Base-by-base conservation (phyloP, 2,329 filamentous ascomycete genomes). In the Fusarium liriodendri region DNA sequence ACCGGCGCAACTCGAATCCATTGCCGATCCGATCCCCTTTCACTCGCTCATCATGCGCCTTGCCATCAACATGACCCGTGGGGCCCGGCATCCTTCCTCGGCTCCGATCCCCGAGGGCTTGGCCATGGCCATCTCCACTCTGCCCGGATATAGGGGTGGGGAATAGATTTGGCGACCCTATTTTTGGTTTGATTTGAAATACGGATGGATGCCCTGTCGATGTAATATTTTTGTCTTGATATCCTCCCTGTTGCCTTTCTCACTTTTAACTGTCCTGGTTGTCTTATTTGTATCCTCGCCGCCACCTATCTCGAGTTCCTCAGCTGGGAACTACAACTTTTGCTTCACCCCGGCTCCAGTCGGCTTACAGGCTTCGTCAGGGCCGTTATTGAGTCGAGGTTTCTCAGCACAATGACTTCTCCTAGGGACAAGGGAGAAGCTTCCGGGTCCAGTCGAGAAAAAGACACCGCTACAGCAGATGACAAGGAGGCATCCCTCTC, bases 391-490 rank as follows among this genome's bases (percentile, higher is more conserved):
- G 54, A 57, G 54, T 35, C 11, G 32, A 57, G 14, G 33, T 25
- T 37, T 37, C 54, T 37, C 32, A 13, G 10, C 16, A 62, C 6
- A 29, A 75, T 73, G 72, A 20, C 25, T 27, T 22, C 61, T 47
- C 25, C 9, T 8, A 32, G 40, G 25, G 54, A 69, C 14, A 59
- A 74, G 16, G 70, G 65, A 35, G 63, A 66, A 35, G 61, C n/a
- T n/a, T 10, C 64, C 7, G 35, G 37, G 32, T 11, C 45, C 38
- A 22, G 27, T 40, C 32, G 42, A 59, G 67, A 67, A 11, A 67
- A 72, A 32, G 64, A 71, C 5, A 69, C 62, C 9, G 62, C 74
- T 7, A 45, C 72, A 16, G 55, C 67, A 14, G 75, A 69, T 20
- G 62, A 70, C 18, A 71, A 61, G 25, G 70, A 62, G 52, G 62